Base-by-base conservation (phyloP, 805 yeast genomes). In the Nakazawaea ishiwadae region DNA sequence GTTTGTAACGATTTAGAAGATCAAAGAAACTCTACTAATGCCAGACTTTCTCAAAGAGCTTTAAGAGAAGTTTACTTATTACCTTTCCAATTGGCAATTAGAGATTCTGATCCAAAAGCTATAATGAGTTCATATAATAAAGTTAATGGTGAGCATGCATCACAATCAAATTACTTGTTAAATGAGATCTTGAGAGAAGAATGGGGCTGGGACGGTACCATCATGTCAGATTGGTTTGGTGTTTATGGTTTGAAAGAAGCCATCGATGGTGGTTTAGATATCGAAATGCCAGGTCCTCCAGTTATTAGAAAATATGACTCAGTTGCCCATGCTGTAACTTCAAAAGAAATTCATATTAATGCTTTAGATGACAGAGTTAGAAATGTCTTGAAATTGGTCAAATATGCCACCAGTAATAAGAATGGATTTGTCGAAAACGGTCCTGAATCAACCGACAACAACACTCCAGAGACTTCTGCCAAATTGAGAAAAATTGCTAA, bases 291-390 rank as follows among this genome's bases (percentile, higher is more conserved):
- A 1, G 74, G 74, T 18, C 69, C 70, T 21, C 53, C 64, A 20
- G 38, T 65, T 46, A 55, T 67, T 55, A 55, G 69, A 53, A 38
- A 50, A 40, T 38, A 47, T 19, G 58, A 57, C 20, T 58, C 66
- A 8, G 56, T 75, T 14, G 44, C 63, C 10, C 77, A 71, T 50
- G 68, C 70, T 35, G 59, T 76, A 16, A 49, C 47, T 41, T 55
- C 65, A 37, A 65, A 63, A 44, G 75, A 71, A 47, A 54, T 75
- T 33, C 66, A 59, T 45, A 42, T 43, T 4, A 65, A 65, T 33
- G 60, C 54, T 5, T 56, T 79, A 29, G 73, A 78, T 49, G 71
- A 66, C 5, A 66, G 78, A 45, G 81, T 65, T 31, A 57, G 75
- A 38, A 50, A 60, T 15, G 73, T 79, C 12, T 62, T 79, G 37